Percentiles rank a stretch among this genome's conserved stretches.
Evolutionary conservation across 2,329 filamentous ascomycete species (phyloP).

Genomic region (Emmonsia crescens): DNA sequence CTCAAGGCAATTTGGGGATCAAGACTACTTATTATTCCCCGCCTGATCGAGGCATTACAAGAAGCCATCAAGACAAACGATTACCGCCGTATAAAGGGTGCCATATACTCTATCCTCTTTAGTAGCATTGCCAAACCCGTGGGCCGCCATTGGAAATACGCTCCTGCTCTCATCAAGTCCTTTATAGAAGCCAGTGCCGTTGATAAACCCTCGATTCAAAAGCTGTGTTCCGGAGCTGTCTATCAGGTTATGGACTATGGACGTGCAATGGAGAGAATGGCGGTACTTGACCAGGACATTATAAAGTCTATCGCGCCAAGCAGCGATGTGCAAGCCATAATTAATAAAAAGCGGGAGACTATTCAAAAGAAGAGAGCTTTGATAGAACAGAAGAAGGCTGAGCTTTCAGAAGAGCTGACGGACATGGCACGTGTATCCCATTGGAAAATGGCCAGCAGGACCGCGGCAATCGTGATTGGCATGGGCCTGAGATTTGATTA

Average conservation of each 20-base stretch:
- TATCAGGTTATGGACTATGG: slow-evolving; percentile 89
- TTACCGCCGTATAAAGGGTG: slow-evolving; percentile 86
- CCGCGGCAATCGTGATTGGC: slow-evolving; percentile 81
- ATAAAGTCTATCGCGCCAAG: slow-evolving; percentile 61
- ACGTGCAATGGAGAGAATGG: slow-evolving; percentile 74
- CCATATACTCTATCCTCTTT: slow-evolving; percentile 80
- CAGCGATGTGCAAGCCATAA: slow-evolving; percentile 50
- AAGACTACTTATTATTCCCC: slow-evolving; percentile 77
- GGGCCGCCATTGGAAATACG: slow-evolving; percentile 86
- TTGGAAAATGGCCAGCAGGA: slow-evolving; percentile 91
- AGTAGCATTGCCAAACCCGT: slow-evolving; percentile 81
- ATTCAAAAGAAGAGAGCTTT: slow-evolving; percentile 63
- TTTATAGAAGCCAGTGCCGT: slow-evolving; percentile 85
- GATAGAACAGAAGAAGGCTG: slow-evolving; percentile 75
- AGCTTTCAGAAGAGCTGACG: slow-evolving; percentile 70
- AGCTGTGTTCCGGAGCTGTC: slow-evolving; percentile 66
- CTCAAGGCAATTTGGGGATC: slow-evolving; percentile 84
- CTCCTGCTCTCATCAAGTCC: slow-evolving; percentile 74
- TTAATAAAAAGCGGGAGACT: slow-evolving; percentile 58
- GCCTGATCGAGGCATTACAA: slow-evolving; percentile 68
- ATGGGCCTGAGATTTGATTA: slow-evolving; percentile 85
- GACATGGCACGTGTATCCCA: slow-evolving; percentile 68
- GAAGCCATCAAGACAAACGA: slow-evolving; percentile 69
- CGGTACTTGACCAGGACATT: slow-evolving; percentile 62
- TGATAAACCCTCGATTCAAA: slow-evolving; percentile 91